Conservation (phyloP, 2,329 filamentous ascomycete species). For the Decorospora gaudefroyi region DNA sequence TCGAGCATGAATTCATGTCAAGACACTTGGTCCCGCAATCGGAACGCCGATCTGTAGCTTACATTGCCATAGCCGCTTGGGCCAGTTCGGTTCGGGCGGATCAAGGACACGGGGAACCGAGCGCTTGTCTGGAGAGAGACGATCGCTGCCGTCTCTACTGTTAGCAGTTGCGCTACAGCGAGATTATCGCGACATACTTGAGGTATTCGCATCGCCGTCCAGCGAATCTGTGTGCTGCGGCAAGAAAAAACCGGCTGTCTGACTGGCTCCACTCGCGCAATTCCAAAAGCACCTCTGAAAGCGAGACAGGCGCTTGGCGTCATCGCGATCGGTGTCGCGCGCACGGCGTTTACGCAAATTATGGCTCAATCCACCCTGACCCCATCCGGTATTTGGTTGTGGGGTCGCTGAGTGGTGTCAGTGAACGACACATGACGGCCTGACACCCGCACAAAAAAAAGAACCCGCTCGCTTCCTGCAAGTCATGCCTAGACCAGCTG, state of each 20-base stretch:
- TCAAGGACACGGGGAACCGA: constrained; percentile 30
- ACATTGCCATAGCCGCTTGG: constrained; percentile 23
- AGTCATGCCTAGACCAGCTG: constrained; percentile 30
- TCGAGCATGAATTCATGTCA: constrained; percentile 25
- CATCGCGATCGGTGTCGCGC: constrained; percentile 39
- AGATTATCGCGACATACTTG: constrained; percentile 23
- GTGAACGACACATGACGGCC: constrained; percentile 23
- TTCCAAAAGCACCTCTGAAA: constrained; percentile 9
- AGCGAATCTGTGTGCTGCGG: neutral
- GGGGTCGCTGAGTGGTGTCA: constrained; percentile 21
- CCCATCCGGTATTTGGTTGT: constrained; percentile 25
- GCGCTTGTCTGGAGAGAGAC: constrained; percentile 31
- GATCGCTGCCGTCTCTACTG: constrained; percentile 31
- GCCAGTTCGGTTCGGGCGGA: constrained; percentile 27
- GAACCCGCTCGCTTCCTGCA: constrained; percentile 33
- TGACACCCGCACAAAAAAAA: constrained; percentile 21
- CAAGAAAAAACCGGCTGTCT: neutral
- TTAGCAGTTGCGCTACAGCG: constrained; percentile 20
- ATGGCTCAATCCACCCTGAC: constrained; percentile 28
- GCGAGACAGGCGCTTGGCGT: constrained; percentile 28
- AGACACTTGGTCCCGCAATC: constrained; percentile 20
- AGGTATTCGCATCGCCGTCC: constrained; percentile 3
- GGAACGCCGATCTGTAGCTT: constrained; percentile 29
- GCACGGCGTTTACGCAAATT: constrained; percentile 27
- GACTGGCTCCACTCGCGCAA: neutral